Base-by-base conservation (phyloP, 2,329 filamentous ascomycete species). In the Ceratocystis albifundus region DNA sequence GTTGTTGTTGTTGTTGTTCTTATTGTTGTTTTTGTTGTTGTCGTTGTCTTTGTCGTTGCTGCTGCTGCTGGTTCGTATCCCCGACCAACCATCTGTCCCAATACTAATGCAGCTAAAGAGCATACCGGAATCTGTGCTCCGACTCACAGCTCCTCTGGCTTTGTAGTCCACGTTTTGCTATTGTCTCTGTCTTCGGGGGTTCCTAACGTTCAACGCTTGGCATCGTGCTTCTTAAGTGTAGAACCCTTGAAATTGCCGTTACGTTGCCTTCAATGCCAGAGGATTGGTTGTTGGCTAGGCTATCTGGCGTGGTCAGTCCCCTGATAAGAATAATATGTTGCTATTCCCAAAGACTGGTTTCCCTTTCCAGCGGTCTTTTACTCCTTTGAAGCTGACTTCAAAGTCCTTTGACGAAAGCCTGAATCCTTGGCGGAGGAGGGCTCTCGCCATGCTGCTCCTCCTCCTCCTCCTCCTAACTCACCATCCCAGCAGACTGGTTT, bases 401-500 rank as follows among this genome's bases (percentile, higher is more conserved):
- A 59, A 59, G 55, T 59, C 55, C 55, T 28, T 59, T 17, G 53
- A 30, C 28, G 3, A 59, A 59, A 59, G 28, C 55, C 32, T 59
- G 55, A 20, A 59, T 59, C 55, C 55, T 59, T 59, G 30, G 55
- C 5, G 10, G 36, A 41, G 32, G 32, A 10, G 36, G 36, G 36
- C 55, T 59, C 25, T 36, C 55, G 17, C 55, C 6, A 17, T 59
- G 7, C 15, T 25, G 15, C 50, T 55, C 20, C 12, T 6, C n/a
- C n/a, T n/a, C n/a, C n/a, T n/a, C n/a, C n/a, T n/a, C n/a, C 12
- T 55, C 50, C 50, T 25, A 15, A 28, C 25, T 12, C 12, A 17
- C 12, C 28, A 36, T 59, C 55, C 55, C 55, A 59, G 28, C 55
- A 36, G 28, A 59, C 55, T 59, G 55, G 55, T 59, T 59, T 59